Conservation (phyloP, 345 rosid genomes). For the Alliaria petiolata region DNA sequence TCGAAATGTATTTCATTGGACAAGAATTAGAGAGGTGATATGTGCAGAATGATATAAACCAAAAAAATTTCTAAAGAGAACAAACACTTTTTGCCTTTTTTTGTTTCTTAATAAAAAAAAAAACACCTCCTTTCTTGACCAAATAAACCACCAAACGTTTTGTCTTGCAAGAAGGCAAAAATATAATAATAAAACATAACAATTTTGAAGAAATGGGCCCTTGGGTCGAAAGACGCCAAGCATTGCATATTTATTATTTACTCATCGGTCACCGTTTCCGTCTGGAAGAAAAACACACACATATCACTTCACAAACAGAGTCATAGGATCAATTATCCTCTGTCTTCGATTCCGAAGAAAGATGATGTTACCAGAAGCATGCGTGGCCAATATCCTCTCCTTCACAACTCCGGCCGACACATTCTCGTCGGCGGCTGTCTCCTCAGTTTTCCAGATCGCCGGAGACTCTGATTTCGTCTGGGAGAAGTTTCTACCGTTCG, state of each 20-base stretch:
- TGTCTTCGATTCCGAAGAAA: neutral
- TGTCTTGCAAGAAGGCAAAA: neutral
- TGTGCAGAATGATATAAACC: neutral
- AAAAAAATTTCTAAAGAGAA: neutral
- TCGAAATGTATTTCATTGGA: neutral
- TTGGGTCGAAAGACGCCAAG: constrained; percentile 5
- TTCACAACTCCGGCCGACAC: constrained; percentile 62
- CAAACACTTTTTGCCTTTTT: neutral
- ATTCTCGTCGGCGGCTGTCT: constrained; percentile 47
- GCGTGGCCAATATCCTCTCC: constrained; percentile 51
- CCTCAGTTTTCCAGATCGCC: constrained; percentile 47
- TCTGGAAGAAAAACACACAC: neutral
- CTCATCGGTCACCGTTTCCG: neutral
- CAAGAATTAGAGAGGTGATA: neutral
- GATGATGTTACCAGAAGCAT: constrained; percentile 52
- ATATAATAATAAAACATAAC: neutral
- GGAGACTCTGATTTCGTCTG: constrained; percentile 59
- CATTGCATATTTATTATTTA: neutral
- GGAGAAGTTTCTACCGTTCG: constrained; percentile 57
- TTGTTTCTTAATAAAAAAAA: neutral
- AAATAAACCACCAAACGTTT: neutral
- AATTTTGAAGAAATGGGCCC: neutral
- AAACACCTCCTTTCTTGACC: neutral
- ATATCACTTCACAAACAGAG: neutral
- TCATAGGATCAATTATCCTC: neutral